Evolutionary conservation across 2,329 filamentous ascomycete genomes (phyloP), one percentile per base, ranked within the genome.

Genomic region (Beauveria asiatica): DNA sequence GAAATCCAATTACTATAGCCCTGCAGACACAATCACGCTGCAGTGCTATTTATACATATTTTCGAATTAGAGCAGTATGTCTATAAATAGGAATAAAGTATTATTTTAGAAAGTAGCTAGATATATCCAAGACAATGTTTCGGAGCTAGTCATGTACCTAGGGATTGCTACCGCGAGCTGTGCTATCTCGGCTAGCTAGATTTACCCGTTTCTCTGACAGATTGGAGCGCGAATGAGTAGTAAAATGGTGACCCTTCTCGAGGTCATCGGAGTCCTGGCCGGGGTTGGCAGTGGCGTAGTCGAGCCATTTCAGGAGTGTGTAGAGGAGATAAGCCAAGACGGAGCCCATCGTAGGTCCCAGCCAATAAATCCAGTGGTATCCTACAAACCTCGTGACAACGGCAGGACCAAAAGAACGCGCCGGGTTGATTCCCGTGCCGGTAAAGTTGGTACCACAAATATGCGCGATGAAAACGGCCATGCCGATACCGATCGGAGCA

Each of bases 401-500:
- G 27, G 74, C 77, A 8, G 79, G 79, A 1, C 80, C 80, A 46
- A 82, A 75, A 0, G 78, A 79, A 44, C 80, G 73, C 1, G 78
- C 79, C 3, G 80, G 80, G 66, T 82, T 82, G 64, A 82, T 72
- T 10, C 73, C 75, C 6, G 76, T 78, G 23, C 76, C 76, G 1
- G 79, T 80, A 64, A 73, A 81, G 64, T 76, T 75, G 23, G 78
- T 75, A 27, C 74, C 74, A 42, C 70, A 72, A 55, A 79, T 69
- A 68, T 80, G 73, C 5, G 75, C 74, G 48, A 90, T 80, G 70
- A 91, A 90, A 57, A 91, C 78, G 0, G 87, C 78, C 2, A 90
- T 72, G 1, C 89, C 89, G 65, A 92, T 89, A 13, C 85, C 87
- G 3, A 91, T 74, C 0, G 88, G 88, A 0, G 88, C 88, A 1